Evolutionary conservation across 1,139 yeast species (phyloP).

Genomic region (Kazachstania sp.): DNA sequence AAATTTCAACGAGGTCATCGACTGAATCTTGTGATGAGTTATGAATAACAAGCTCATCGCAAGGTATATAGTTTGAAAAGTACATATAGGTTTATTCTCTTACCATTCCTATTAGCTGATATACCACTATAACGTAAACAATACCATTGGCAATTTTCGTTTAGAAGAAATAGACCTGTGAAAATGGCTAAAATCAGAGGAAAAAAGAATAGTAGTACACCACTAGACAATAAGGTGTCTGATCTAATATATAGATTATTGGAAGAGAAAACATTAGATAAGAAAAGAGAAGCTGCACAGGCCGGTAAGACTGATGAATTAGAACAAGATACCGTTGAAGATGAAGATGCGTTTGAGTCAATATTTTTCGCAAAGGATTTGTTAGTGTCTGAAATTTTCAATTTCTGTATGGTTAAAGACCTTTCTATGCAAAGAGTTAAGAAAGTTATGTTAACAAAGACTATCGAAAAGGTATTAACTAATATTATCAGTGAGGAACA

Average conservation of each 20-base stretch:
- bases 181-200: slow-evolving; percentile 23
- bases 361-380: slow-evolving; percentile 57
- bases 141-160: too few relatives aligned
- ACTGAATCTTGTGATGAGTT: too few relatives aligned
- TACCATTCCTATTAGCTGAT: too few relatives aligned
- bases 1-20: too few relatives aligned
- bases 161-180: too few relatives aligned
- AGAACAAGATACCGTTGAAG: slow-evolving; percentile 19
- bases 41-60: too few relatives aligned
- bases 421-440: slow-evolving; percentile 61
- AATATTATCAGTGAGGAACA: slow-evolving; percentile 34
- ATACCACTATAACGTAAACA: too few relatives aligned
- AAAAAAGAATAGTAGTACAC: slow-evolving; percentile 22
- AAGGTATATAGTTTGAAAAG: too few relatives aligned
- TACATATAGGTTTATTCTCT: too few relatives aligned
- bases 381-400: slow-evolving; percentile 41
- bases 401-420: slow-evolving; percentile 53
- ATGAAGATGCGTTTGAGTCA: slow-evolving; percentile 28
- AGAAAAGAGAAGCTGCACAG: slow-evolving; percentile 27
- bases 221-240: slow-evolving; percentile 44
- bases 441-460: slow-evolving; percentile 46
- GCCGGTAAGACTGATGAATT: slow-evolving; percentile 2
- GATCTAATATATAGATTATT: slow-evolving; percentile 43
- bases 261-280: slow-evolving; percentile 44
- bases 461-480: slow-evolving; percentile 47